phyloP scores from a whole-genome alignment of 2,329 filamentous ascomycete species.

The Dothiorella sarmentorum region DNA sequence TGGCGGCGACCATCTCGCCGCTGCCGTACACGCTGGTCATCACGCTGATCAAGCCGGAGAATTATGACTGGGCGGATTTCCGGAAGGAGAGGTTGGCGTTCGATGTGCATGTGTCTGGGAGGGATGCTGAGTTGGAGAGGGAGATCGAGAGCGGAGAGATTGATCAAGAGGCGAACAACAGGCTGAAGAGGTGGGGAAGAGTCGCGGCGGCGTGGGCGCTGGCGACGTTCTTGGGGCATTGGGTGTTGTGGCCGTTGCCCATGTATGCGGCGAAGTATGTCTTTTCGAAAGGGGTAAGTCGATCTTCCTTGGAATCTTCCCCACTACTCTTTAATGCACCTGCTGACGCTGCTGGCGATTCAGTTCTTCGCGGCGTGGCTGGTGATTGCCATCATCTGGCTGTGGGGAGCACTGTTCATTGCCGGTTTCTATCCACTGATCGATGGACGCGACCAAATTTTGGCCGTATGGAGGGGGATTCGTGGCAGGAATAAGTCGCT shows the following conservation, averaged over 20 bases:
- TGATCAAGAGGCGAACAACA: conserved; percentile 21
- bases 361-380: conserved; percentile 52
- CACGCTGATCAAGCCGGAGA: conserved; percentile 44
- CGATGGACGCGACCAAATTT: no score
- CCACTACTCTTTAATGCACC: background rate
- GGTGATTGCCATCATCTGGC: conserved; percentile 51
- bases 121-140: conserved; percentile 22
- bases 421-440: no score
- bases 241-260: conserved; percentile 54
- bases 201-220: conserved; percentile 47
- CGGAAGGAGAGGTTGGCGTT: conserved; percentile 29
- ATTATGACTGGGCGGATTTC: conserved; percentile 43
- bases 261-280: conserved; percentile 54
- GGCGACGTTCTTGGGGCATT: conserved; percentile 52
- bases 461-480: no score
- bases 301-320: background rate
- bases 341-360: background rate
- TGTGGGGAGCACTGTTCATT: conserved; percentile 53
- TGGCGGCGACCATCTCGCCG: conserved; percentile 47
- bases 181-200: conserved; percentile 46
- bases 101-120: conserved; percentile 23
- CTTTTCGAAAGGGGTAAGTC: conserved; percentile 41
- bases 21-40: conserved; percentile 47
- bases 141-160: conserved; percentile 28
- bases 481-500: no score